These are phyloP conservation scores for Sambucus nigra DNA, from an alignment of 129 eudicot genomes.

Conservation along the genomic window DNA sequence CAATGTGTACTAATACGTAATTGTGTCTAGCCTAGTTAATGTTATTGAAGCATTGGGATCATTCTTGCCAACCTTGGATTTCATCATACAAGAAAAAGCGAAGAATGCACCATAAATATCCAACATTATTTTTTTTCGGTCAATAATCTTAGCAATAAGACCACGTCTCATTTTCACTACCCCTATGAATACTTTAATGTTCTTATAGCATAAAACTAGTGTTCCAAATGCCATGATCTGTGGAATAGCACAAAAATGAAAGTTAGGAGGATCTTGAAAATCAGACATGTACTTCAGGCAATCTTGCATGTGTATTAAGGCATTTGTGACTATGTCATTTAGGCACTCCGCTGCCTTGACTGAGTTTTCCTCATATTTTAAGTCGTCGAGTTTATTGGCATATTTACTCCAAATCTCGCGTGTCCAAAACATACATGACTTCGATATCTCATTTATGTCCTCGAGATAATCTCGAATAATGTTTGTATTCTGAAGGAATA, in stretches of 20 bases:
- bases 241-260: constrained; percentile 93
- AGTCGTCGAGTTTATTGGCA: constrained; percentile 89
- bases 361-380: constrained; percentile 79
- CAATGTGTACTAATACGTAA: too few species aligned
- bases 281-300: constrained; percentile 71
- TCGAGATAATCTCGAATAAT: constrained; percentile 93
- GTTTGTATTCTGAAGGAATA: constrained; percentile 97
- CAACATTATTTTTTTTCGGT: constrained; percentile 62
- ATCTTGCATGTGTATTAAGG: constrained; percentile 70
- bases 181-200: constrained; percentile 80
- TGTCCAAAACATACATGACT: constrained; percentile 99
- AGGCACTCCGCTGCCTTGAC: constrained; percentile 82
- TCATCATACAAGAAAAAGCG: constrained; percentile 69
- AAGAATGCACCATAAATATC: constrained; percentile 87
- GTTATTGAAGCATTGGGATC: too few species aligned
- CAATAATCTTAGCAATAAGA: constrained; percentile 87
- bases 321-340: constrained; percentile 91
- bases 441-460: constrained; percentile 96
- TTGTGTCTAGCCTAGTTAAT: too few species aligned
- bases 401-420: constrained; percentile 96
- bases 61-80: constrained; percentile 92
- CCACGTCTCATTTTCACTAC: constrained; percentile 98
- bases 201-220: constrained; percentile 83
- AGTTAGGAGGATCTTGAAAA: constrained; percentile 73
- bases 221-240: constrained; percentile 99